phyloP scores from a whole-genome alignment of 2,329 filamentous ascomycete species.

The Fusarium beomiforme region DNA sequence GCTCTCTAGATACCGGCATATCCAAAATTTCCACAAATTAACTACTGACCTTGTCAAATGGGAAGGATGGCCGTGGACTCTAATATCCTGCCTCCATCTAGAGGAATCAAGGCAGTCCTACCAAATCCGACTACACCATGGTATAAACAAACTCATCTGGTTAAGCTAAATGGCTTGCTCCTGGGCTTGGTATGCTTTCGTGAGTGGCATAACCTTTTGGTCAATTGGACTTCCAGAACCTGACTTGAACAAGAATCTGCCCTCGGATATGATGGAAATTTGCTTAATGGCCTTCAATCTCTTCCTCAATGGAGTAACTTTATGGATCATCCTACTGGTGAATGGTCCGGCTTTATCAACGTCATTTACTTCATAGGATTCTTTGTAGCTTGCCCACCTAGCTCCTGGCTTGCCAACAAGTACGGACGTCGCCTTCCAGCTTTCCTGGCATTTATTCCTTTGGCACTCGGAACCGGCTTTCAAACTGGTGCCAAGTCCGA shows the following conservation, averaged over 20 bases:
- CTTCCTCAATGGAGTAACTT: constrained; percentile 9
- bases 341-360: constrained; percentile 23
- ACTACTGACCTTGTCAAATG: not conserved
- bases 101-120: not conserved
- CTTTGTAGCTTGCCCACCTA: not conserved
- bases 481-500: constrained; percentile 6
- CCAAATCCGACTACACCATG: constrained; percentile 8
- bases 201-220: not conserved
- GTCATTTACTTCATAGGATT: constrained; percentile 14
- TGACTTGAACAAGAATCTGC: not conserved
- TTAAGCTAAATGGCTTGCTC: constrained; percentile 7
- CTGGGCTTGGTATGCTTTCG: constrained; percentile 15
- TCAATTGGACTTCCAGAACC: not conserved
- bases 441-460: not conserved
- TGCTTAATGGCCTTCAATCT: constrained; percentile 9
- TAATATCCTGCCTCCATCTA: not conserved
- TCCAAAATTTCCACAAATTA: not conserved
- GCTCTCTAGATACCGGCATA: not conserved
- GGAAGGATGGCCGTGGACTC: not conserved
- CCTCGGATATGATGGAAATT: constrained; percentile 12
- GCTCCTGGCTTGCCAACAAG: constrained; percentile 17
- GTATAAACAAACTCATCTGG: constrained; percentile 9
- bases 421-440: constrained; percentile 8
- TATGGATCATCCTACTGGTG: constrained; percentile 5
- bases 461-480: not conserved